A percentile compares a stretch with the other conserved stretches of the same genome.
These are phyloP conservation scores for Yamadazyma spencermartinsiae DNA, from an alignment of 1,139 yeast species.

Conservation along the genomic window DNA sequence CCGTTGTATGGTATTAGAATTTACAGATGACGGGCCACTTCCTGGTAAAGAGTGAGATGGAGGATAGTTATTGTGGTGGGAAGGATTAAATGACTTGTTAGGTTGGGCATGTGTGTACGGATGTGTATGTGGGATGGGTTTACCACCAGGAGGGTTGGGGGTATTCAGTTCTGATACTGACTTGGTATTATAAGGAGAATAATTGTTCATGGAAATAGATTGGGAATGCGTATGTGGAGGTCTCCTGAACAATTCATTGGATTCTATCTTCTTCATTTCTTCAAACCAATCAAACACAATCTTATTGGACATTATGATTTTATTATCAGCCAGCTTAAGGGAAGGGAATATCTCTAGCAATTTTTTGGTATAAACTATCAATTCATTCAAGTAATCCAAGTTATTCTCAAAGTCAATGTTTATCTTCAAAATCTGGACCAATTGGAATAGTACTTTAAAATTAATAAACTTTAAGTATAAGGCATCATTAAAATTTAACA, in stretches of 20 bases:
- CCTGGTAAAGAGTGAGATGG: neutral
- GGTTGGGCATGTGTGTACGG: neutral
- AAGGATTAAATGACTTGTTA: neutral
- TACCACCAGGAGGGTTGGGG: neutral
- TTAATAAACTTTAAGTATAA: conserved; percentile 33
- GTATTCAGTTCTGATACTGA: too few species aligned
- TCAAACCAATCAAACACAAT: conserved; percentile 19
- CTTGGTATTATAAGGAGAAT: neutral
- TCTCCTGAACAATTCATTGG: conserved; percentile 2
- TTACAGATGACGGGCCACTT: conserved; percentile 1
- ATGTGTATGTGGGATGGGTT: neutral
- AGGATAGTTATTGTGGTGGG: neutral
- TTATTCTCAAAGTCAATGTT: conserved; percentile 26
- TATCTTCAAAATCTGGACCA: conserved; percentile 34
- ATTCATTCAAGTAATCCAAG: conserved; percentile 13
- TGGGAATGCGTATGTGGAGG: neutral
- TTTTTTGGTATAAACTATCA: conserved; percentile 14
- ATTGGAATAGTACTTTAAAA: conserved; percentile 36
- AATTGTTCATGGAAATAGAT: neutral
- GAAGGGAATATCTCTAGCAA: conserved; percentile 11
- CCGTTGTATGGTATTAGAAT: conserved; percentile 2
- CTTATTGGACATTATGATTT: conserved; percentile 13
- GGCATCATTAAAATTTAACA: conserved; percentile 27
- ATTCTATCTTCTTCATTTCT: conserved; percentile 8
- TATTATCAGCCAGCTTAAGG: conserved; percentile 8